Evolutionary conservation across 257 asterid genomes (phyloP).

Genomic region (Solanum raphanifolium): DNA sequence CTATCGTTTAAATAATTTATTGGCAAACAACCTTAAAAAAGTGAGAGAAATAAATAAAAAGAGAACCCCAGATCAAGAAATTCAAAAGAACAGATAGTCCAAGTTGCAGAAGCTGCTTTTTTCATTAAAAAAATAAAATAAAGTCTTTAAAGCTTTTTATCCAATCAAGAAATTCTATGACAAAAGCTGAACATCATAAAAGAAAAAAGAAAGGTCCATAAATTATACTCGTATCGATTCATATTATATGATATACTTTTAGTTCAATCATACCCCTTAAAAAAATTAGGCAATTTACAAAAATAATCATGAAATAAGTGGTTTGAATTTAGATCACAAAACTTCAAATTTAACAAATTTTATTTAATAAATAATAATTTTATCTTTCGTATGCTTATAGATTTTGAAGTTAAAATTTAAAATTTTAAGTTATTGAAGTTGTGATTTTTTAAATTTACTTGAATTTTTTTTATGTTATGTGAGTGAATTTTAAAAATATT

Average conservation of each 20-base stretch:
- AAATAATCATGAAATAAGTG: background rate
- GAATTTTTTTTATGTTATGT: background rate
- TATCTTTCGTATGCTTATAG: background rate
- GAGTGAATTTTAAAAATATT: background rate
- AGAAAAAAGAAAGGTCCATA: background rate
- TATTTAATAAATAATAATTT: background rate
- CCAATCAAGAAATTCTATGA: constrained; percentile 15
- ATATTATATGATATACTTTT: background rate
- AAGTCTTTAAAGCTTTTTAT: constrained; percentile 1
- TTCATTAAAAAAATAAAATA: background rate
- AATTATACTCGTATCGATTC: background rate
- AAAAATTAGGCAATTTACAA: background rate
- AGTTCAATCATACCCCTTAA: background rate
- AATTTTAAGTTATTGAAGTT: background rate
- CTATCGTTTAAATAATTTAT: background rate
- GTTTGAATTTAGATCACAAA: background rate
- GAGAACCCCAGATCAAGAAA: background rate
- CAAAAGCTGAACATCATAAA: background rate
- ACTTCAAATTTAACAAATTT: background rate
- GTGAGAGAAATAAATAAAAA: background rate
- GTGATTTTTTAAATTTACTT: background rate
- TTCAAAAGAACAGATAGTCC: constrained; percentile 3
- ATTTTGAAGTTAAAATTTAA: background rate
- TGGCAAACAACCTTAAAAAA: background rate
- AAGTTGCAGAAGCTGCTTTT: background rate